Conservation (phyloP, 768 basidiomycete species). For the Lyophyllum shimeji region DNA sequence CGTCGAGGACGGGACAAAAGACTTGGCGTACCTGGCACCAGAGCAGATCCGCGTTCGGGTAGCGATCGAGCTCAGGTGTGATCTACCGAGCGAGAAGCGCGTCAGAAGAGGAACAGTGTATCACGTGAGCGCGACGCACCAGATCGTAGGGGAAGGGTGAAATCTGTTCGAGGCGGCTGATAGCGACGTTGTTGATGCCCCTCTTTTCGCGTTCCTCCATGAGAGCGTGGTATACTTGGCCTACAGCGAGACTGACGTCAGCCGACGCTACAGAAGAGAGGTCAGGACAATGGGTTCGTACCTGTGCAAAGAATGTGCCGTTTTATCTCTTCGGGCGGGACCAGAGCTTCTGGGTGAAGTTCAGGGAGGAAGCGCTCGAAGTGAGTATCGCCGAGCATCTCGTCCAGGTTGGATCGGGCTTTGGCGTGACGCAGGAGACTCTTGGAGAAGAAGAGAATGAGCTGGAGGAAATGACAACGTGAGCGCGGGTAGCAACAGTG, state of each 20-base stretch:
- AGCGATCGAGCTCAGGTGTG: constrained; percentile 92
- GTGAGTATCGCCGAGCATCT: constrained; percentile 85
- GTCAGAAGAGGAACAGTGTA: neutral
- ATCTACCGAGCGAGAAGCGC: constrained; percentile 43
- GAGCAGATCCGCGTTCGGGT: constrained; percentile 90
- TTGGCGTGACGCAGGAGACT: constrained; percentile 91
- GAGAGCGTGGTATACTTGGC: constrained; percentile 93
- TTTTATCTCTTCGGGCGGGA: constrained; percentile 81
- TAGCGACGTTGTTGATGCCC: constrained; percentile 90
- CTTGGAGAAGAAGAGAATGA: constrained; percentile 98
- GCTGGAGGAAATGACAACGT: constrained; percentile 35
- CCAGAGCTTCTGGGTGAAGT: constrained; percentile 66
- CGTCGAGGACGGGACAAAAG: neutral
- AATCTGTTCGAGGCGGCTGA: constrained; percentile 92
- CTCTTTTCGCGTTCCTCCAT: constrained; percentile 88
- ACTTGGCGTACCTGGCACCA: constrained; percentile 79
- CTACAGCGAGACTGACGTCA: constrained; percentile 30
- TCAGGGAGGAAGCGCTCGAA: constrained; percentile 97
- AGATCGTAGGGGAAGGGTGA: constrained; percentile 98
- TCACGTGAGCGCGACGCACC: constrained; percentile 39
- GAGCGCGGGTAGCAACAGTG: neutral
- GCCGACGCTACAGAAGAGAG: constrained; percentile 1
- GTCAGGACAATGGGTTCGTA: constrained; percentile 21
- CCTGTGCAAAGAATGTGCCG: constrained; percentile 90
- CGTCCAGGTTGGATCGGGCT: constrained; percentile 81